Percentiles rank a stretch among this genome's conserved stretches.
Conservation (phyloP, 495 filamentous ascomycete genomes). For the Penicillium dipodomyicola region DNA sequence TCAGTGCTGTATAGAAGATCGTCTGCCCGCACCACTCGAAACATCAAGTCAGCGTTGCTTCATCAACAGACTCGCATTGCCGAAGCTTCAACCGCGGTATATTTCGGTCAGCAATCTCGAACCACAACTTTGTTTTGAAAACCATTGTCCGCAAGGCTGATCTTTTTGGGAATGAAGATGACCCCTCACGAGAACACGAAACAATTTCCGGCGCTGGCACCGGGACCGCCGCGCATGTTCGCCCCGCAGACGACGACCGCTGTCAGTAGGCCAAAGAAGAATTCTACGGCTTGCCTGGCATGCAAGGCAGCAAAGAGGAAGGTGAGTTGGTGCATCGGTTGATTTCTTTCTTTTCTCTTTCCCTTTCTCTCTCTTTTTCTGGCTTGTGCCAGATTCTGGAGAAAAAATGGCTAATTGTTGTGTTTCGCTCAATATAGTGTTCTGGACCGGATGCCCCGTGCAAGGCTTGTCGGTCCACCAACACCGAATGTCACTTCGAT, state of each 20-base stretch:
- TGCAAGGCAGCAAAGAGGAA: constrained; percentile 47
- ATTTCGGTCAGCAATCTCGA: background rate
- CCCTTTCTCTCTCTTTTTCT: background rate
- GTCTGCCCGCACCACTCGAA: background rate
- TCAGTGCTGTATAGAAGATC: background rate
- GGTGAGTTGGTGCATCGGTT: constrained; percentile 22
- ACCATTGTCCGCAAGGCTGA: background rate
- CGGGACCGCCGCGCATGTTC: constrained; percentile 29
- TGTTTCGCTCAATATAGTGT: constrained; percentile 30
- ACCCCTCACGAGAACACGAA: constrained; percentile 25
- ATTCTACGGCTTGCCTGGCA: constrained; percentile 40
- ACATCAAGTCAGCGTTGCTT: background rate
- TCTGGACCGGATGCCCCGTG: constrained; percentile 40
- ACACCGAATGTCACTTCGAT: constrained; percentile 41
- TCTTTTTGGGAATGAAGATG: constrained; percentile 19
- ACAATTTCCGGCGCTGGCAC: constrained; percentile 33
- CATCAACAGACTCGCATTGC: background rate
- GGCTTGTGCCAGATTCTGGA: background rate
- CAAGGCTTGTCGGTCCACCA: constrained; percentile 35
- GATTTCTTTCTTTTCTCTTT: background rate
- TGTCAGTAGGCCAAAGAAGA: constrained; percentile 38
- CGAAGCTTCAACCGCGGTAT: background rate
- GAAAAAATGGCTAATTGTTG: constrained; percentile 2
- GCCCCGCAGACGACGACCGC: constrained; percentile 19
- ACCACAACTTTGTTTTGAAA: background rate